These are phyloP conservation scores for Mallotus japonicus DNA, from an alignment of 441 rosid genomes.

Conservation along the genomic window DNA sequence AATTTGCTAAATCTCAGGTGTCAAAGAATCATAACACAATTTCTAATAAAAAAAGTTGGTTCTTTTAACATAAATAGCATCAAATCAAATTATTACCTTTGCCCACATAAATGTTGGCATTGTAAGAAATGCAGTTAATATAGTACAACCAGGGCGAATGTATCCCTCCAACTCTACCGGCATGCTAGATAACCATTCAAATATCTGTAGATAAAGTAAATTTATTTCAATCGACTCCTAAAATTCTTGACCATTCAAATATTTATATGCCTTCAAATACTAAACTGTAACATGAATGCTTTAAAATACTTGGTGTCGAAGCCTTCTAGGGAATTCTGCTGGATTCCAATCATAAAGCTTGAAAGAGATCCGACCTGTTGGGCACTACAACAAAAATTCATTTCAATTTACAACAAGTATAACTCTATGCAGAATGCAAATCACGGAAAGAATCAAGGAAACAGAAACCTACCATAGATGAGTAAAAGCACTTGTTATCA, in stretches of 20 bases:
- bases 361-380: slow-evolving; percentile 95
- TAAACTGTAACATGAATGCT: slow-evolving; percentile 56
- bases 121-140: slow-evolving; percentile 81
- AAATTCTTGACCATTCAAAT: slow-evolving; percentile 22
- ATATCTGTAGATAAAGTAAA: slow-evolving; percentile 56
- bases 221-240: slow-evolving; percentile 31
- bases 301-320: slow-evolving; percentile 94
- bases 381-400: slow-evolving; percentile 60
- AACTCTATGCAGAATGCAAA: slow-evolving; percentile 15
- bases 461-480: slow-evolving; percentile 62
- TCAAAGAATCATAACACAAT: background rate
- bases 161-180: slow-evolving; percentile 97
- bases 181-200: slow-evolving; percentile 95
- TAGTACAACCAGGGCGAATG: slow-evolving; percentile 96
- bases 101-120: slow-evolving; percentile 89
- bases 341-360: slow-evolving; percentile 99
- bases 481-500: slow-evolving; percentile 65
- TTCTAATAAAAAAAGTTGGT: background rate
- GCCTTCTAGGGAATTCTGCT: slow-evolving; percentile 97
- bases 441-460: background rate
- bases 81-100: slow-evolving; percentile 46
- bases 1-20: background rate
- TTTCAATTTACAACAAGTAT: slow-evolving; percentile 20
- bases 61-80: background rate
- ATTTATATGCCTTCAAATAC: slow-evolving; percentile 38